Conservation (phyloP, 768 basidiomycete genomes). For the Chiua virens region DNA sequence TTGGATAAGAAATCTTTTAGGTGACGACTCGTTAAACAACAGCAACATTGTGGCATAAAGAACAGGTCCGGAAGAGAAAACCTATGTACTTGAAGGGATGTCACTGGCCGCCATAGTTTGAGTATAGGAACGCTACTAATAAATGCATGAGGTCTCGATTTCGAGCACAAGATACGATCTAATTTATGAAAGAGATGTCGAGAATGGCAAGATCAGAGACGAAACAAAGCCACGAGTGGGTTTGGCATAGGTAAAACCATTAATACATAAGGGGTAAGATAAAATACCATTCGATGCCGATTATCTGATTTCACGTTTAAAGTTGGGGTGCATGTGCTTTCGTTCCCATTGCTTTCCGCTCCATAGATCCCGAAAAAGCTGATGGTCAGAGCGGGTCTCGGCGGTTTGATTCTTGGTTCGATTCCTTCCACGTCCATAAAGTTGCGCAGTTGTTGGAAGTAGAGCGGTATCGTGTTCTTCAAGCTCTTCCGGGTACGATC, state of each 20-base stretch:
- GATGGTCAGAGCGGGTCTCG: neutral
- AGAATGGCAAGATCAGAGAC: neutral
- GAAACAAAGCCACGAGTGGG: neutral
- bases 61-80: neutral
- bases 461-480: constrained; percentile 2
- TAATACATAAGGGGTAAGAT: constrained; percentile 28
- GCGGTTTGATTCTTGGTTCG: neutral
- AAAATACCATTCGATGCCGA: constrained; percentile 19
- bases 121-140: neutral
- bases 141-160: constrained; percentile 5
- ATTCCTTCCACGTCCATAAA: neutral
- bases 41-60: constrained; percentile 9
- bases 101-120: neutral
- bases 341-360: neutral
- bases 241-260: constrained; percentile 24
- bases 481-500: constrained; percentile 29
- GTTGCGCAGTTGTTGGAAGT: neutral
- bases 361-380: neutral
- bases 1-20: neutral
- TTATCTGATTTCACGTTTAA: constrained; percentile 17
- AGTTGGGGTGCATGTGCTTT: constrained; percentile 4
- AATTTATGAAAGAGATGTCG: neutral
- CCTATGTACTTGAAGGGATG: neutral
- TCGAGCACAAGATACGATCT: constrained; percentile 6
- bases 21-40: neutral